These are phyloP conservation scores for Mallotus japonicus DNA, from an alignment of 441 rosid species.

Conservation along the genomic window DNA sequence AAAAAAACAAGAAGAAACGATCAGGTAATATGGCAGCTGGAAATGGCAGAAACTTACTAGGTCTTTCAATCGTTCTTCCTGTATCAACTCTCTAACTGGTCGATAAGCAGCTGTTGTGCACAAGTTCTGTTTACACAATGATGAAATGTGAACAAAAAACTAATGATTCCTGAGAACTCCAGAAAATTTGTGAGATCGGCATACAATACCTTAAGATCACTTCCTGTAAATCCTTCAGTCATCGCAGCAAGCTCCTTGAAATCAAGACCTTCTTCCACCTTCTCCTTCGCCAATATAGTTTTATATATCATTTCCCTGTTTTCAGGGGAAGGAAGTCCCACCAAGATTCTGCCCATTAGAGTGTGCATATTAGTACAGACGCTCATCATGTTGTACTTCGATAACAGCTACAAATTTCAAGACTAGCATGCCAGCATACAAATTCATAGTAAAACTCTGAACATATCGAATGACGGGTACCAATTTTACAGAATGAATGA, in stretches of 20 bases:
- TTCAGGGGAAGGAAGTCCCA: slow-evolving; percentile 77
- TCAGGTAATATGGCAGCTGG: not conserved
- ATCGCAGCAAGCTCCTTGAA: slow-evolving; percentile 78
- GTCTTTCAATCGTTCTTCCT: slow-evolving; percentile 74
- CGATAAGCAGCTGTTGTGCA: slow-evolving; percentile 91
- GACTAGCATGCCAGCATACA: no score
- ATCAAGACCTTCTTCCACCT: slow-evolving; percentile 57
- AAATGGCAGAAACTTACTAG: slow-evolving; percentile 38
- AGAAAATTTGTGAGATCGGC: slow-evolving; percentile 15
- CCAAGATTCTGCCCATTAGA: slow-evolving; percentile 67
- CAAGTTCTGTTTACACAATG: slow-evolving; percentile 58
- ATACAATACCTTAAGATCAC: slow-evolving; percentile 85
- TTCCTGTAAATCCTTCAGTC: slow-evolving; percentile 93
- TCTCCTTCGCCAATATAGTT: slow-evolving; percentile 81
- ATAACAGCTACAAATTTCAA: no score
- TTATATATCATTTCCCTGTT: slow-evolving; percentile 83
- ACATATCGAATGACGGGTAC: no score
- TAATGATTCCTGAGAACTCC: not conserved
- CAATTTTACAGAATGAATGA: not conserved
- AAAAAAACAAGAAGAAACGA: not conserved
- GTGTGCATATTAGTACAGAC: not conserved
- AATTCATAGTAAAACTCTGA: no score
- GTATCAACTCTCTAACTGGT: slow-evolving; percentile 86
- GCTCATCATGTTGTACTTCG: no score
- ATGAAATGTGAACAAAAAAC: not conserved